Conservation (phyloP, 202 grass and related monocot species). For the Schoenoplectus triqueter region DNA sequence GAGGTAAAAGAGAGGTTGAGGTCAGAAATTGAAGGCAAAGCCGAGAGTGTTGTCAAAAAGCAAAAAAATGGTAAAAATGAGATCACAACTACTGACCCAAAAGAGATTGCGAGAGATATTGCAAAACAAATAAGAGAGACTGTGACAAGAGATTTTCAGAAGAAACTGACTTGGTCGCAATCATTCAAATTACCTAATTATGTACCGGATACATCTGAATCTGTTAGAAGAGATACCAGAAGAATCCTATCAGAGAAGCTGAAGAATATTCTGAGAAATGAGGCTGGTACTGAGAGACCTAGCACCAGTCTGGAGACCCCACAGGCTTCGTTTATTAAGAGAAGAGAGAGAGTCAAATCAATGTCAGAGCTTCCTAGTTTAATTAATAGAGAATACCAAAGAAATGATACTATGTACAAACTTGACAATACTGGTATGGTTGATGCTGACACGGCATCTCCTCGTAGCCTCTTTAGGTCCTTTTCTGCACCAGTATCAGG, state of each 20-base stretch:
- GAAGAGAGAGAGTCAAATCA: slow-evolving; percentile 44
- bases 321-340: slow-evolving; percentile 22
- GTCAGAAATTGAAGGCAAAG: slow-evolving; percentile 44
- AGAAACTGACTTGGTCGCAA: slow-evolving; percentile 48
- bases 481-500: slow-evolving; percentile 67
- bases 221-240: slow-evolving; percentile 46
- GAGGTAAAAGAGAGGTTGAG: slow-evolving; percentile 68
- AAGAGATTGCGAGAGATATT: slow-evolving; percentile 49
- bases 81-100: slow-evolving; percentile 35
- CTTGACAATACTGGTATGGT: background rate
- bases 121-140: slow-evolving; percentile 56
- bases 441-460: slow-evolving; percentile 34
- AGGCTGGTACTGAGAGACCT: slow-evolving; percentile 33
- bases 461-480: slow-evolving; percentile 53
- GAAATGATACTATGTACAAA: slow-evolving; percentile 36
- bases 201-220: slow-evolving; percentile 48
- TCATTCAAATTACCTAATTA: slow-evolving; percentile 57
- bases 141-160: slow-evolving; percentile 46
- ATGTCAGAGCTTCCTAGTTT: slow-evolving; percentile 47
- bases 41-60: background rate
- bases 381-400: slow-evolving; percentile 30
- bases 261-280: slow-evolving; percentile 45
- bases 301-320: slow-evolving; percentile 28
- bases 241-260: slow-evolving; percentile 38
- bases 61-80: slow-evolving; percentile 17